Base-by-base conservation (phyloP, 2,329 filamentous ascomycete species). In the Beauveria rudraprayagi region DNA sequence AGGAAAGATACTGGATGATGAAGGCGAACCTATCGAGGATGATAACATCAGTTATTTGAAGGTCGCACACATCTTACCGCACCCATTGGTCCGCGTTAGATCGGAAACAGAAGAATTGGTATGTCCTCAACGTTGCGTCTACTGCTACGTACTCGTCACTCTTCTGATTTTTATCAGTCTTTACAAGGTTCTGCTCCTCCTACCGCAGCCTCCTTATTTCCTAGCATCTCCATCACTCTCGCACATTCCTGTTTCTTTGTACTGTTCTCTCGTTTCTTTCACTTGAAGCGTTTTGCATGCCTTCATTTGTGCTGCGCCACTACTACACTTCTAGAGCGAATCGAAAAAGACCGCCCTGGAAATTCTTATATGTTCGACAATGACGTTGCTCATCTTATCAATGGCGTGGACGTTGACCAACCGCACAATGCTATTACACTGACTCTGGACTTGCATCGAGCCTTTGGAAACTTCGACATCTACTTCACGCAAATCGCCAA, bases 351-450 rank as follows among this genome's bases (percentile, higher is more conserved):
- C 69, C 0, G 71, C 73, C 8, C 66, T 77, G 10, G 65, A 67
- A 19, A 71, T 78, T 44, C 70, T 77, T 2, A 74, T 77, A 30
- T 78, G 73, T 76, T 78, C 61, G 73, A 77, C 61, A 65, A 55
- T 37, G 71, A 69, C 28, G 66, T 72, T 41, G 66, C 67, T 10
- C 66, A 72, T 65, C 57, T 76, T 1, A 76, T 77, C 54, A 68
- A 76, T 48, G 75, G 74, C 54, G 58, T 63, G 30, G 46, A 48
- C 11, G 46, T n/a, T 48, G 74, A 78, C 64, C 69, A 70, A 53
- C 72, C 73, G 26, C 63, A 66, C 26, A 78, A 79, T 64, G 74
- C 75, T 19, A 34, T 68, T 3, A 64, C 66, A 5, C 64, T 69
- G 17, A 68, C 64, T 14, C 43, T 43, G 11, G 56, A 24, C n/a